Percentiles rank a stretch among this genome's conserved stretches.
phyloP scores from a whole-genome alignment of 345 rosid genomes.

The Stellera chamaejasme region DNA sequence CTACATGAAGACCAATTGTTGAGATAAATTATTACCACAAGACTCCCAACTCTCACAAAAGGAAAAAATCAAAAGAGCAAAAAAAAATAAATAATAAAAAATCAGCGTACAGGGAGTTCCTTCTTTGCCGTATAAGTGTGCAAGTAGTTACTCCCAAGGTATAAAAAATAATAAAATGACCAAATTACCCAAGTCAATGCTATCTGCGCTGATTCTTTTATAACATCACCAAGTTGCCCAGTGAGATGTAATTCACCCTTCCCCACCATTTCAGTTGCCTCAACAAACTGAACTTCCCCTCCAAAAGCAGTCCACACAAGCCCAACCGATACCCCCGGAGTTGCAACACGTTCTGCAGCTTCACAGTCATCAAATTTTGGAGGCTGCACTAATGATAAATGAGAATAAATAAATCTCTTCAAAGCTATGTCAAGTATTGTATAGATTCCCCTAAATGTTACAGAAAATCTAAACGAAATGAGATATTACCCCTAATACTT shows the following conservation, averaged over 20 bases:
- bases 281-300: conserved; percentile 98
- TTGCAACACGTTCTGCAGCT: conserved; percentile 92
- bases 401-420: conserved; percentile 6
- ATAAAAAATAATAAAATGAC: background rate
- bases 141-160: too few species aligned
- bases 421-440: conserved; percentile 6
- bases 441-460: background rate
- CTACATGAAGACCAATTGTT: conserved; percentile 26
- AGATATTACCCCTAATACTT: conserved; percentile 78
- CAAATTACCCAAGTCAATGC: conserved; percentile 94
- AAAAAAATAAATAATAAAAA: background rate
- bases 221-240: conserved; percentile 98
- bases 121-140: too few species aligned
- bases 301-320: conserved; percentile 98
- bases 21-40: conserved; percentile 3
- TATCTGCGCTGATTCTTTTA: conserved; percentile 96
- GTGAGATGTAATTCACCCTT: conserved; percentile 95
- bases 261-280: conserved; percentile 85
- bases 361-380: conserved; percentile 87
- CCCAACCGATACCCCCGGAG: conserved; percentile 92
- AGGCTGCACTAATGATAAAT: conserved; percentile 52
- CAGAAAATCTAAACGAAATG: background rate
- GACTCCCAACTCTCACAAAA: background rate
- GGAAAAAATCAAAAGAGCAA: background rate
- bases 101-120: background rate